These are phyloP conservation scores for Poa pratensis DNA, from an alignment of 176 grass and related monocot genomes.

Conservation along the genomic window DNA sequence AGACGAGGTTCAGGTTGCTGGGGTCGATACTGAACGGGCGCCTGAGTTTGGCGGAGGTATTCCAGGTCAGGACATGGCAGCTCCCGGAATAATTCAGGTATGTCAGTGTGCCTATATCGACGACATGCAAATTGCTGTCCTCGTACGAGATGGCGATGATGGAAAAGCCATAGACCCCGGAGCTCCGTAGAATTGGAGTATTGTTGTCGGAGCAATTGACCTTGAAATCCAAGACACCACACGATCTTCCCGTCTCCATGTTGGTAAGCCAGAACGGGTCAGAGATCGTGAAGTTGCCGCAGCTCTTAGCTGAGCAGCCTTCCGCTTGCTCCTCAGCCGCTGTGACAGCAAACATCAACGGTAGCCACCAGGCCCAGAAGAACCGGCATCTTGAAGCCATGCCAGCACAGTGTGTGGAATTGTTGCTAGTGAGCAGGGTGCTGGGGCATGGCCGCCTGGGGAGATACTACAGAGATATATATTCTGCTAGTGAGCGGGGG, in stretches of 20 bases:
- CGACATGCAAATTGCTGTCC: neutral
- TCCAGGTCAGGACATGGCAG: neutral
- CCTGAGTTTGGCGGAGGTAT: neutral
- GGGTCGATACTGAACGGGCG: neutral
- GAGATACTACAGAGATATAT: neutral
- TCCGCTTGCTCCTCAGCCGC: neutral
- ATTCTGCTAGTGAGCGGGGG: neutral
- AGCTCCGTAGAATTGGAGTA: neutral
- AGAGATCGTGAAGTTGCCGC: conserved; percentile 32
- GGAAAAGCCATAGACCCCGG: neutral
- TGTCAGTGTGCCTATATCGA: conserved; percentile 17
- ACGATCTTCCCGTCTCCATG: neutral
- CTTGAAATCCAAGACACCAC: neutral
- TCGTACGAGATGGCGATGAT: neutral
- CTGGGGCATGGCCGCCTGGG: too few species aligned
- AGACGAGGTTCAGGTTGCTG: conserved; percentile 28
- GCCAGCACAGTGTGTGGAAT: neutral
- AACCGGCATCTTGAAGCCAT: neutral
- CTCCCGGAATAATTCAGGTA: neutral
- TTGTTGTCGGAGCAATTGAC: neutral
- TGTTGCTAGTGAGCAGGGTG: neutral
- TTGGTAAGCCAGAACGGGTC: neutral
- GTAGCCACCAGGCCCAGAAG: neutral
- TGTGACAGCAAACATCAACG: neutral
- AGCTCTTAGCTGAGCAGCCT: conserved; percentile 11